Percentiles rank a stretch among this genome's conserved stretches.
Conservation (phyloP, 2,329 filamentous ascomycete species). For the Penicillium sp. region DNA sequence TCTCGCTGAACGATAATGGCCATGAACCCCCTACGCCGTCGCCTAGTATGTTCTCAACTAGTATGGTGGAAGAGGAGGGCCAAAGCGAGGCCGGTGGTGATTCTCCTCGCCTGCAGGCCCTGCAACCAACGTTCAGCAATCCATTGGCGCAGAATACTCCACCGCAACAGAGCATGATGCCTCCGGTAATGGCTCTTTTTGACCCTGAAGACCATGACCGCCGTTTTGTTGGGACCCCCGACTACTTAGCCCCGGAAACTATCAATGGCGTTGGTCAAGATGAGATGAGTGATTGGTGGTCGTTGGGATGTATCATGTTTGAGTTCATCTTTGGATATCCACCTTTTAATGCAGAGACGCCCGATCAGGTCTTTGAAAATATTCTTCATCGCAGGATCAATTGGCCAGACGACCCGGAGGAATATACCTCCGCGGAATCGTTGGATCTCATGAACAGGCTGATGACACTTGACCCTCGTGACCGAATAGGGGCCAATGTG, state of each 20-base stretch:
- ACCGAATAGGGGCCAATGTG: slow-evolving; percentile 79
- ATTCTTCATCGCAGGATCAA: slow-evolving; percentile 85
- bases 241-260: slow-evolving; percentile 95
- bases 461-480: slow-evolving; percentile 75
- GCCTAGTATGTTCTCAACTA: slow-evolving; percentile 29
- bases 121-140: slow-evolving; percentile 59
- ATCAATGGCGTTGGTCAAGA: slow-evolving; percentile 94
- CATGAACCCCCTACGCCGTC: slow-evolving; percentile 45
- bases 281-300: slow-evolving; percentile 99
- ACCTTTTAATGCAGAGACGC: slow-evolving; percentile 84
- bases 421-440: slow-evolving; percentile 76
- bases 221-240: slow-evolving; percentile 91
- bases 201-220: slow-evolving; percentile 91
- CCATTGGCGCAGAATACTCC: slow-evolving; percentile 41
- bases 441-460: slow-evolving; percentile 93
- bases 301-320: slow-evolving; percentile 95
- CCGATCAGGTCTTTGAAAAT: slow-evolving; percentile 94
- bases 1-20: slow-evolving; percentile 64
- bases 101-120: slow-evolving; percentile 70
- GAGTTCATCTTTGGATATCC: slow-evolving; percentile 92
- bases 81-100: slow-evolving; percentile 66
- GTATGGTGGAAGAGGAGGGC: slow-evolving; percentile 69
- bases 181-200: slow-evolving; percentile 88
- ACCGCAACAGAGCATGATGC: slow-evolving; percentile 70
- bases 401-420: slow-evolving; percentile 82